Evolutionary conservation across 305 asterid species (phyloP), one percentile per base, ranked within the genome.

Genomic region (Fraxinus baroniana): DNA sequence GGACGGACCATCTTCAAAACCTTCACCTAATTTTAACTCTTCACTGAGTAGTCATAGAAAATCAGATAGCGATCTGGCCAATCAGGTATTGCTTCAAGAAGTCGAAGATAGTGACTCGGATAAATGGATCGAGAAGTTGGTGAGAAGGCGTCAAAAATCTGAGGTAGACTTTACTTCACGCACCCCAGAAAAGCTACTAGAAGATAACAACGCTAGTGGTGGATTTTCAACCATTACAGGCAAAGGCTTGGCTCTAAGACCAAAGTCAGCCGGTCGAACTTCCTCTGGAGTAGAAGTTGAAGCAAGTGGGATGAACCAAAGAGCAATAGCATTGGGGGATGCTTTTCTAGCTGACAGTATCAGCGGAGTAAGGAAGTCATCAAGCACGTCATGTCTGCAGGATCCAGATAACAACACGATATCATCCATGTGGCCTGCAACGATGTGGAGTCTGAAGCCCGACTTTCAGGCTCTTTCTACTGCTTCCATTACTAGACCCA

Each of bases 381-480:
- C 97, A 26, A 95, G 99, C 62, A 82, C 97, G 2, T 82, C 97
- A 8, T 89, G 90, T 85, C 90, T 94, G 86, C 92, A 87, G 68
- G 98, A 94, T 64, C 83, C 97, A 17, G 97, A 92, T 26, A 87
- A 83, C 55, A 79, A 88, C 20, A 33, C 92, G 3, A 81, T 89
- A 82, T 89, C 92, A 41, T 91, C 97, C 13, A 71, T 91, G 68
- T 90, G 98, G 98, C 86, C 91, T 3, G 86, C 94, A 22, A 79
- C 98, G 10, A 94, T 88, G 85, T 94, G 97, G 97, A 90, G 85
- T 84, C 87, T 93, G 85, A 93, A 85, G 87, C 88, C 97, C 30
- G 97, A 92, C 83, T 90, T 93, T 64, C 97, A 91, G 82, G 95
- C 94, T 28, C 87, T 92, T 60, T 91, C 97, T 41, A 84, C 91